Conservation (phyloP, 208 protist genomes). For the Leishmania arabica region DNA sequence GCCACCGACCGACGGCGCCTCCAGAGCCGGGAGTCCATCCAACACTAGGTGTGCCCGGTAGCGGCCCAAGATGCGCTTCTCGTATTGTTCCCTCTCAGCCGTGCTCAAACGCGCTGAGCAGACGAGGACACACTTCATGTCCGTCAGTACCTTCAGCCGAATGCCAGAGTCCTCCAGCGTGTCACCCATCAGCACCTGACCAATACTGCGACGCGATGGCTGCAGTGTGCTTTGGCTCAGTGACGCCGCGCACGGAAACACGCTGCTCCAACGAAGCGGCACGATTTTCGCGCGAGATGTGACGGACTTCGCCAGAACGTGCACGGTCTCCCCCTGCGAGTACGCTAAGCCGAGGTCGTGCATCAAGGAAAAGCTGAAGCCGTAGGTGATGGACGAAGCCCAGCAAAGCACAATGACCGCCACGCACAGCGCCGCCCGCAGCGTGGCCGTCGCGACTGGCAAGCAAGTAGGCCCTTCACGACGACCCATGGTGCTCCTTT, state of each 20-base stretch:
- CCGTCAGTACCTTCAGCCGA: neutral
- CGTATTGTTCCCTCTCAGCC: slow-evolving; percentile 14
- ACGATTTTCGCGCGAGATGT: slow-evolving; percentile 24
- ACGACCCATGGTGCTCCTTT: neutral
- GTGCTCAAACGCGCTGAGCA: slow-evolving; percentile 6
- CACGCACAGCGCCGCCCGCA: neutral
- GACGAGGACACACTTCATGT: slow-evolving; percentile 3
- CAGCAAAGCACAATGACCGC: slow-evolving; percentile 15
- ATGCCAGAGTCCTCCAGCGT: slow-evolving; percentile 20
- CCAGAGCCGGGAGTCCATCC: slow-evolving; percentile 53
- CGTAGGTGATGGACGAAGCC: neutral
- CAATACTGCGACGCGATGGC: slow-evolving; percentile 21
- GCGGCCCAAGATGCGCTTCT: slow-evolving; percentile 40
- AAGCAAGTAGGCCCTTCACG: neutral
- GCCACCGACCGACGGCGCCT: neutral
- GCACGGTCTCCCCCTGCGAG: neutral
- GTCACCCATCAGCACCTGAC: slow-evolving; percentile 24
- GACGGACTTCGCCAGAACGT: slow-evolving; percentile 17
- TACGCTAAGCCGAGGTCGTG: slow-evolving; percentile 15
- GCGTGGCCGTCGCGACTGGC: neutral
- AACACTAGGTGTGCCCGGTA: slow-evolving; percentile 63
- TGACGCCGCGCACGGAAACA: slow-evolving; percentile 11
- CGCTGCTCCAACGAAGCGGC: slow-evolving; percentile 14
- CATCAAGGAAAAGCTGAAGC: slow-evolving; percentile 20
- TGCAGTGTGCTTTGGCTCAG: neutral